A percentile compares a stretch with the other conserved stretches of the same genome.
These are phyloP conservation scores for Alternaria arbusti DNA, from an alignment of 2,329 filamentous ascomycete species.

Conservation along the genomic window DNA sequence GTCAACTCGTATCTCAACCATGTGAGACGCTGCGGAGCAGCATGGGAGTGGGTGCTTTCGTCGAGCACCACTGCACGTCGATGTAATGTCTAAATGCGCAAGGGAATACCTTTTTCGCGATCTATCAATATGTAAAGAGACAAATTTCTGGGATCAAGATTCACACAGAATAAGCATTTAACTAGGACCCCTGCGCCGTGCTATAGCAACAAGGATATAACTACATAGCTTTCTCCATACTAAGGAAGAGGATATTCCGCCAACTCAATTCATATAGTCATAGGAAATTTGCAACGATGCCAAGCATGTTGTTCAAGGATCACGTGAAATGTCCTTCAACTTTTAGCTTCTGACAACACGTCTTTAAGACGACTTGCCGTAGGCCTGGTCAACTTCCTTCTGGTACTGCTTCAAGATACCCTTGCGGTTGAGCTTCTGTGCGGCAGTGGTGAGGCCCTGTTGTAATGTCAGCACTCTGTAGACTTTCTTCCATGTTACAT, in stretches of 20 bases:
- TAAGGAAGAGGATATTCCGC: background rate
- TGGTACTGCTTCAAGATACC: conserved; percentile 58
- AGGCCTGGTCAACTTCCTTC: conserved; percentile 58
- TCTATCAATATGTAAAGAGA: background rate
- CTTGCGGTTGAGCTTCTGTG: conserved; percentile 61
- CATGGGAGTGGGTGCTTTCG: background rate
- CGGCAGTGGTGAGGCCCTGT: conserved; percentile 58
- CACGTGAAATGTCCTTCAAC: background rate
- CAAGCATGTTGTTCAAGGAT: background rate
- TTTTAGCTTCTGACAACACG: background rate
- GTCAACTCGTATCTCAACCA: background rate
- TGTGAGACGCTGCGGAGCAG: background rate
- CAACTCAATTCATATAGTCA: background rate
- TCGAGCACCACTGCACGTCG: background rate
- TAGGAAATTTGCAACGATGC: background rate
- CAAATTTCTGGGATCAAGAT: background rate
- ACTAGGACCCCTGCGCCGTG: background rate
- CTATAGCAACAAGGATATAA: conserved; percentile 7
- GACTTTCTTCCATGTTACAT: background rate
- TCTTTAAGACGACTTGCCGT: conserved; percentile 31
- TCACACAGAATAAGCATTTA: background rate
- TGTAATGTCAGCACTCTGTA: conserved; percentile 22
- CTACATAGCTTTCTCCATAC: conserved; percentile 2
- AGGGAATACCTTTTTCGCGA: background rate
- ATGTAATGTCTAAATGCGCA: background rate